A percentile compares a stretch with the other conserved stretches of the same genome.
Evolutionary conservation across 495 filamentous ascomycete genomes (phyloP).

Genomic region (Aspergillus incahuasiensis): DNA sequence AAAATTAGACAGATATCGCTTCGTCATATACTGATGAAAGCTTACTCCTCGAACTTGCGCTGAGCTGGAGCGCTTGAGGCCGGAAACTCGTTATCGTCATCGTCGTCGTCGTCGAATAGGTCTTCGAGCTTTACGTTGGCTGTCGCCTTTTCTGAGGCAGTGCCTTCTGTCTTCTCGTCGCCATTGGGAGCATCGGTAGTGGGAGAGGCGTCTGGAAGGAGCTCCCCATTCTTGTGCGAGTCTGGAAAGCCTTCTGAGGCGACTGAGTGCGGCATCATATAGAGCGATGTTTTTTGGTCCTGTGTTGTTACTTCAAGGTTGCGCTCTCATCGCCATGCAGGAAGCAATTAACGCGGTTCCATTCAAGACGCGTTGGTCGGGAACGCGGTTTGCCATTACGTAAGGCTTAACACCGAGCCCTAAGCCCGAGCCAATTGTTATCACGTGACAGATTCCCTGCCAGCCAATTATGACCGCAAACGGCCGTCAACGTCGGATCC

Average conservation of each 20-base stretch:
- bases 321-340: neutral
- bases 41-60: constrained; percentile 44
- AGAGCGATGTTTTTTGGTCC: neutral
- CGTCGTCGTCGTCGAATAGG: constrained; percentile 70
- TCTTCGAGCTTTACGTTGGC: constrained; percentile 69
- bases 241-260: constrained; percentile 30
- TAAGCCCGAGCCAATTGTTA: constrained; percentile 17
- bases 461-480: constrained; percentile 18
- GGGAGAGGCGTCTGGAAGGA: constrained; percentile 38
- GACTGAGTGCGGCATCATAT: constrained; percentile 51
- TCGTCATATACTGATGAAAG: neutral
- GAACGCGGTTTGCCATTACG: constrained; percentile 7
- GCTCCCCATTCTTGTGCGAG: constrained; percentile 31
- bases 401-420: constrained; percentile 18
- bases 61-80: constrained; percentile 47
- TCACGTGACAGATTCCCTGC: neutral
- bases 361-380: constrained; percentile 13
- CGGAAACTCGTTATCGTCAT: constrained; percentile 74
- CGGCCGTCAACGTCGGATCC: constrained; percentile 12
- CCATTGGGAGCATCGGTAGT: constrained; percentile 15
- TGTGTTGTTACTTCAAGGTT: neutral
- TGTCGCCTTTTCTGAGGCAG: constrained; percentile 25
- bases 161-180: constrained; percentile 18
- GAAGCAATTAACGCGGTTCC: constrained; percentile 24
- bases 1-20: constrained; percentile 10